Percentiles rank a stretch among this genome's conserved stretches.
Evolutionary conservation across 305 asterid genomes (phyloP).

Genomic region (Monarda citriodora): DNA sequence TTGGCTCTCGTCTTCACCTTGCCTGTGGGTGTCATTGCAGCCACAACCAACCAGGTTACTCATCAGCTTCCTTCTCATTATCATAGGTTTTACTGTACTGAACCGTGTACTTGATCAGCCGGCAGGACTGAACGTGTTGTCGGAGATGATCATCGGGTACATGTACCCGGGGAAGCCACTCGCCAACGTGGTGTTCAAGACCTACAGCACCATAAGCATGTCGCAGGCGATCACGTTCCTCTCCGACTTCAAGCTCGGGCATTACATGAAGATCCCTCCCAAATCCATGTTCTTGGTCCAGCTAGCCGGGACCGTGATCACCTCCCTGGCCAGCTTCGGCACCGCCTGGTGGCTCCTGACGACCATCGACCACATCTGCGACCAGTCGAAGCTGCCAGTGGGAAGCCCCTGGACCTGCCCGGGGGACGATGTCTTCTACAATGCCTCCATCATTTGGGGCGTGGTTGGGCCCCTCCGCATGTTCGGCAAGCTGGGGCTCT

Average conservation of each 20-base stretch:
- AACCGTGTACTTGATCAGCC: slow-evolving; percentile 29
- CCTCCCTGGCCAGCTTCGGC: slow-evolving; percentile 54
- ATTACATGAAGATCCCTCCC: slow-evolving; percentile 80
- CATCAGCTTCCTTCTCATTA: background rate
- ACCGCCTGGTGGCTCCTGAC: slow-evolving; percentile 90
- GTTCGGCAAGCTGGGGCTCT: slow-evolving; percentile 71
- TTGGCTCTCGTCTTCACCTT: slow-evolving; percentile 64
- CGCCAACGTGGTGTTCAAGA: slow-evolving; percentile 64
- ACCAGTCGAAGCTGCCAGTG: slow-evolving; percentile 34
- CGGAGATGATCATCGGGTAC: slow-evolving; percentile 71
- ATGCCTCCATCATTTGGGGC: slow-evolving; percentile 91
- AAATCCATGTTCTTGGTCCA: slow-evolving; percentile 76
- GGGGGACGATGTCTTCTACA: slow-evolving; percentile 74
- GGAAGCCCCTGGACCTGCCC: slow-evolving; percentile 98
- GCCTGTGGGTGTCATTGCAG: slow-evolving; percentile 62
- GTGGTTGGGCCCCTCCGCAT: slow-evolving; percentile 73
- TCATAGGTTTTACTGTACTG: too few relatives aligned
- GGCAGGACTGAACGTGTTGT: slow-evolving; percentile 57
- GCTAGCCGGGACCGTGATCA: slow-evolving; percentile 67
- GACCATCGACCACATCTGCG: slow-evolving; percentile 51
- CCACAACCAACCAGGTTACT: slow-evolving; percentile 64
- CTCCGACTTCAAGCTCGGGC: slow-evolving; percentile 70
- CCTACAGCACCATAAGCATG: slow-evolving; percentile 64
- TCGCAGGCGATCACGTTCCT: slow-evolving; percentile 61
- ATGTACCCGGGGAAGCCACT: slow-evolving; percentile 73